These are phyloP conservation scores for Debaryomyces robertsiae DNA, from an alignment of 1,139 yeast species.

Conservation along the genomic window DNA sequence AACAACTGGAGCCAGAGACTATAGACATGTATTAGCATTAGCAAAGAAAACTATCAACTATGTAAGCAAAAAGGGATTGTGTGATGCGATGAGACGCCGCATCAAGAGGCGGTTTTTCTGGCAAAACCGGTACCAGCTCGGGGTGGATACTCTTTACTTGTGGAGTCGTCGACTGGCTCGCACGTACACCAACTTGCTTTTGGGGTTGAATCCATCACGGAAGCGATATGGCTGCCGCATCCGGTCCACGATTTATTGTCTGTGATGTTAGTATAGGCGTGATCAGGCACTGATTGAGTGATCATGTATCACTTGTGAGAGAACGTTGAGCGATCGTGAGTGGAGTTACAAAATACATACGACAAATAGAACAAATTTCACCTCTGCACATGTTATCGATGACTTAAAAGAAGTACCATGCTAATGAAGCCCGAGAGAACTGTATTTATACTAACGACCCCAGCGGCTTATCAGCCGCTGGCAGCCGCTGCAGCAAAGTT, in stretches of 20 bases:
- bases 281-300: not conserved
- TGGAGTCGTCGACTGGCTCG: constrained; percentile 19
- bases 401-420: not conserved
- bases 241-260: constrained; percentile 45
- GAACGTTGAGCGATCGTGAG: too few species aligned
- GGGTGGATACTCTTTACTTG: constrained; percentile 37
- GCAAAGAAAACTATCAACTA: not conserved
- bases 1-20: not conserved
- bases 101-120: constrained; percentile 17
- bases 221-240: constrained; percentile 47
- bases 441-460: not conserved
- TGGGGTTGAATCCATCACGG: constrained; percentile 39
- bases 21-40: constrained; percentile 6
- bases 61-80: too few species aligned
- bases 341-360: constrained; percentile 18
- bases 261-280: constrained; percentile 13
- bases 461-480: not conserved
- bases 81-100: too few species aligned
- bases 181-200: constrained; percentile 41
- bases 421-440: not conserved
- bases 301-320: not conserved
- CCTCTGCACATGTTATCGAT: constrained; percentile 33
- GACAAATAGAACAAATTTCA: constrained; percentile 41
- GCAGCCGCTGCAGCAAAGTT: not conserved
- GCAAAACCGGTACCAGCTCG: constrained; percentile 48